phyloP scores from a whole-genome alignment of 2,329 filamentous ascomycete species.

The Dactylellina leptospora region DNA sequence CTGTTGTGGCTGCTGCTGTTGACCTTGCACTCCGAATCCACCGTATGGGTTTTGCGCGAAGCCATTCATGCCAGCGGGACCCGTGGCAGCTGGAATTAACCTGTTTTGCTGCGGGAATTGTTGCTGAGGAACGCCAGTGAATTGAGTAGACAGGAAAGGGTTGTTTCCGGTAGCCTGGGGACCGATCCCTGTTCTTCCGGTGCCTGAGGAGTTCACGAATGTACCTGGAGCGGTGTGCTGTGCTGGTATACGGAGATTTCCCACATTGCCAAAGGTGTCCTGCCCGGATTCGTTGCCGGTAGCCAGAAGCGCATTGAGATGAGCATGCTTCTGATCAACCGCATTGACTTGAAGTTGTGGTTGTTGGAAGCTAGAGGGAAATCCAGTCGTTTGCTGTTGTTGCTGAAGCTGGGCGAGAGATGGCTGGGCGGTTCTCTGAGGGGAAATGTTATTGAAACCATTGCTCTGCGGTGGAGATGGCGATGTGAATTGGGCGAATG shows the following conservation, averaged over 20 bases:
- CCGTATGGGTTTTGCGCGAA: constrained; percentile 57
- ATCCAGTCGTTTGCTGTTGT: constrained; percentile 53
- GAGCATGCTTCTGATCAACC: constrained; percentile 66
- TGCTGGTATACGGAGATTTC: constrained; percentile 90
- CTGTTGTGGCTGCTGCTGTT: constrained; percentile 63
- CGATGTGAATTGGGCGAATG: constrained; percentile 71
- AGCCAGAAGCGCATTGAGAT: constrained; percentile 85
- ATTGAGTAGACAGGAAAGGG: constrained; percentile 79
- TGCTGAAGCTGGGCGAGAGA: constrained; percentile 67
- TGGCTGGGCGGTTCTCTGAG: constrained; percentile 69
- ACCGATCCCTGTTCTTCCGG: constrained; percentile 58
- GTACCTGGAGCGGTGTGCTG: constrained; percentile 96
- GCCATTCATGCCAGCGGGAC: constrained; percentile 68
- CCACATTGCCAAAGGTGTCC: constrained; percentile 98
- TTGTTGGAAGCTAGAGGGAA: constrained; percentile 42
- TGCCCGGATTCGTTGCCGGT: constrained; percentile 79
- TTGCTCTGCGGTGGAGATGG: constrained; percentile 67
- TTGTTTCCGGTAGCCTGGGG: constrained; percentile 80
- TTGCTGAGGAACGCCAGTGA: constrained; percentile 75
- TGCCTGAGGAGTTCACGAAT: constrained; percentile 95
- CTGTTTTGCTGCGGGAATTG: constrained; percentile 50
- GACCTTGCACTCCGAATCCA: constrained; percentile 60
- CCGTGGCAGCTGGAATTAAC: constrained; percentile 67
- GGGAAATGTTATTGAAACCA: constrained; percentile 66
- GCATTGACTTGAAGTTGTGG: constrained; percentile 46